A percentile compares a stretch with the other conserved stretches of the same genome.
phyloP scores from a whole-genome alignment of 306 rosid genomes.

The Comarum palustre region DNA sequence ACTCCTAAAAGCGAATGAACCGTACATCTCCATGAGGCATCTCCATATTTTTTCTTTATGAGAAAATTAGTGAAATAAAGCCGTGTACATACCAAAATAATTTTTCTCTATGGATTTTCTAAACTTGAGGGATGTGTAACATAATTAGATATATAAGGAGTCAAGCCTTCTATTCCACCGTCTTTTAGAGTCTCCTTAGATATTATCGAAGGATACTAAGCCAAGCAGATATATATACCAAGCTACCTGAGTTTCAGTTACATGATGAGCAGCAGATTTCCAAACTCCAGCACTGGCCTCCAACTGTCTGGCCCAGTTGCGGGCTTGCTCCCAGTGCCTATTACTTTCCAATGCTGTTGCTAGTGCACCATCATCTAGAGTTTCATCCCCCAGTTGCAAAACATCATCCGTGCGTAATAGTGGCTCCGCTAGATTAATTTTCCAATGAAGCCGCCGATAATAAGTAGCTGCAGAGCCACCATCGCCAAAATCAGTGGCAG shows the following conservation, averaged over 20 bases:
- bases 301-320: constrained; percentile 96
- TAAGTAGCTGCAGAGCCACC: constrained; percentile 71
- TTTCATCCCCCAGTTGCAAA: constrained; percentile 68
- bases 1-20: not conserved
- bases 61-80: not conserved
- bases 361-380: constrained; percentile 85
- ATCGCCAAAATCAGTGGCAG: constrained; percentile 89
- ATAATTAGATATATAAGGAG: not conserved
- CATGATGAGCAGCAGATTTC: constrained; percentile 82
- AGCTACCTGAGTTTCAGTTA: constrained; percentile 90
- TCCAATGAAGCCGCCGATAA: constrained; percentile 73
- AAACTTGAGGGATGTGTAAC: not conserved
- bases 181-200: not conserved
- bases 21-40: not conserved
- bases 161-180: not conserved
- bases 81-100: not conserved
- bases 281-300: constrained; percentile 77
- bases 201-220: not conserved
- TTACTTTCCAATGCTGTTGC: constrained; percentile 66
- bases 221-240: constrained; percentile 32
- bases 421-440: constrained; percentile 91
- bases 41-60: not conserved
- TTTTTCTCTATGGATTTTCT: not conserved
- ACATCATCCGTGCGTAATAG: constrained; percentile 57
- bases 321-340: constrained; percentile 95